Evolutionary conservation across 2,329 filamentous ascomycete species (phyloP), one percentile per base, ranked within the genome.

Genomic region (Hypoxylon sp.): DNA sequence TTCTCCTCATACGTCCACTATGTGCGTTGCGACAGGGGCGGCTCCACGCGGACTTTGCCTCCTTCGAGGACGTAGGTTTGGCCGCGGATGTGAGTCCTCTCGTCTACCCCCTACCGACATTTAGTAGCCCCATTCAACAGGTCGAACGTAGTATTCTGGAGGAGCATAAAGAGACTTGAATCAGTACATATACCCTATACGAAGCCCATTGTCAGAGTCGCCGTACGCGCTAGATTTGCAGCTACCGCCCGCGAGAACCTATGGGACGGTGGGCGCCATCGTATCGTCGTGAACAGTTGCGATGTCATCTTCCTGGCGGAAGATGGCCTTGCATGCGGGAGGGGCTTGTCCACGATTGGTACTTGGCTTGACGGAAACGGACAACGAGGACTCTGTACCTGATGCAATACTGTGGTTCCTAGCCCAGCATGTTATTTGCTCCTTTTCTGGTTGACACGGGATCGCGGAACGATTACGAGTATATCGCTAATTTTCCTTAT

Each of bases 161-260:
- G 76, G 6, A 82, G 47, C 64, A 82, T 79, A 51, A 77, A 81
- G 65, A 81, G 63, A 39, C 79, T 75, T n/a, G n/a, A n/a, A n/a
- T n/a, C n/a, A n/a, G n/a, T n/a, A n/a, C n/a, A n/a, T n/a, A n/a
- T n/a, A n/a, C n/a, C n/a, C n/a, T n/a, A n/a, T n/a, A n/a, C n/a
- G 1, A 81, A 57, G 0, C 76, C 79, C 3, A 81, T 55, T 66
- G 10, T 68, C 77, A 1, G 79, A 79, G 65, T 80, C 78, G 2
- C 79, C 79, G 56, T 81, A 81, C 8, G 79, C 79, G 59, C 80
- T 80, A 68, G 79, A 77, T 52, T 76, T 81, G 71, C 78, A 80
- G 11, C 68, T 77, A 13, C 69, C 70, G 3, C 79, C 78, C 10
- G 68, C 51, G 26, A 80, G 54, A 8, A 81, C 73, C 10, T 66